These are phyloP conservation scores for Penicillium vulpinum DNA, from an alignment of 2,329 filamentous ascomycete species.

Conservation along the genomic window DNA sequence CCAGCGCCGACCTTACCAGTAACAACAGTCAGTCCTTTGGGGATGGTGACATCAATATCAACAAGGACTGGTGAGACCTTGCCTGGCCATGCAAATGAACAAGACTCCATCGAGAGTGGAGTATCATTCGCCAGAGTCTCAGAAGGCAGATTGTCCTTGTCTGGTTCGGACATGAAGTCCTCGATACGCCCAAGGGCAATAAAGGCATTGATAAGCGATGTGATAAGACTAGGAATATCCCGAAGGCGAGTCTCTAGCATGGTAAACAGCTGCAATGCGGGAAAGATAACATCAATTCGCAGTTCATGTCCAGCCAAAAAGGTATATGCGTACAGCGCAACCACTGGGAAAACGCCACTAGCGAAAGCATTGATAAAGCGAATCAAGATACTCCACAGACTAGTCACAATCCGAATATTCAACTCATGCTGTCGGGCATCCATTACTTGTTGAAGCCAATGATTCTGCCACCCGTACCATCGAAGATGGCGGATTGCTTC, in stretches of 20 bases:
- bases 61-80: slow-evolving; percentile 57
- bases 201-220: slow-evolving; percentile 75
- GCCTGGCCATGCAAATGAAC: slow-evolving; percentile 79
- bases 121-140: slow-evolving; percentile 28
- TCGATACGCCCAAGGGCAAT: slow-evolving; percentile 81
- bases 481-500: slow-evolving; percentile 78
- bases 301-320: slow-evolving; percentile 66
- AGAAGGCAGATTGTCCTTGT: slow-evolving; percentile 67
- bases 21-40: slow-evolving; percentile 59
- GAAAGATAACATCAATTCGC: slow-evolving; percentile 80
- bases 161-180: slow-evolving; percentile 80
- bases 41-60: slow-evolving; percentile 56
- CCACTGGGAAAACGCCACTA: slow-evolving; percentile 73
- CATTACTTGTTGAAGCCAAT: slow-evolving; percentile 71
- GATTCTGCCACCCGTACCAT: slow-evolving; percentile 80
- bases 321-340: slow-evolving; percentile 80
- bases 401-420: slow-evolving; percentile 62
- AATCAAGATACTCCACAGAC: slow-evolving; percentile 64
- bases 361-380: slow-evolving; percentile 69
- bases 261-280: slow-evolving; percentile 76
- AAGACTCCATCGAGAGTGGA: slow-evolving; percentile 54
- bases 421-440: slow-evolving; percentile 68
- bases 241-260: slow-evolving; percentile 73
- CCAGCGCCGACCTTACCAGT: slow-evolving; percentile 65
- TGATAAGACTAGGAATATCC: slow-evolving; percentile 73